Evolutionary conservation across 306 rosid species (phyloP).

Genomic region (Vigna nakashimae): DNA sequence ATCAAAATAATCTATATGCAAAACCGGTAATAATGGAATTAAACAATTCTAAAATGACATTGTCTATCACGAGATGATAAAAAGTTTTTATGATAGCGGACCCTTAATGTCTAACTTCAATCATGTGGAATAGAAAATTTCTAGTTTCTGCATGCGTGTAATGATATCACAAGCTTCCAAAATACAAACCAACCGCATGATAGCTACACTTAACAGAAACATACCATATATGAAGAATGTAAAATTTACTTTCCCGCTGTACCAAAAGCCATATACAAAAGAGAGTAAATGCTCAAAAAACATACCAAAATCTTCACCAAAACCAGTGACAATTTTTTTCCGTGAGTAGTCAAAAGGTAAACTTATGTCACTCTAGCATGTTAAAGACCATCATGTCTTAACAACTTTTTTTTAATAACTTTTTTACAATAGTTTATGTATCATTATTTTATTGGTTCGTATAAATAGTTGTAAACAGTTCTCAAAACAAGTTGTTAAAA

Average conservation of each 20-base stretch:
- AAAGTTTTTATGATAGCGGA: background rate
- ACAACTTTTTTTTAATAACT: too few species aligned
- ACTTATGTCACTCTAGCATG: background rate
- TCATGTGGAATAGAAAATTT: background rate
- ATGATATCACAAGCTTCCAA: conserved; percentile 26
- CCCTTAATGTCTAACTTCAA: conserved; percentile 17
- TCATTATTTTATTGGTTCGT: too few species aligned
- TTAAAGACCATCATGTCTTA: too few species aligned
- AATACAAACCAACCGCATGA: conserved; percentile 8
- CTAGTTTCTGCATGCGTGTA: conserved; percentile 1
- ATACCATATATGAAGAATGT: conserved; percentile 5
- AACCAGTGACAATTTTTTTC: background rate
- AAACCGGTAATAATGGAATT: background rate
- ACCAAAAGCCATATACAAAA: background rate
- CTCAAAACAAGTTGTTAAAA: too few species aligned
- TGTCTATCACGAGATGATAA: background rate
- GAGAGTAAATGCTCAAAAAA: background rate
- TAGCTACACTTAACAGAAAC: conserved; percentile 1
- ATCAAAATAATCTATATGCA: conserved; percentile 14
- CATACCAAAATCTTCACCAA: background rate
- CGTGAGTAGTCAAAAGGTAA: background rate
- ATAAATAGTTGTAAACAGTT: too few species aligned
- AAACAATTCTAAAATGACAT: background rate
- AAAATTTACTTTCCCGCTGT: conserved; percentile 22
- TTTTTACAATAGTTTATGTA: too few species aligned